A percentile compares a stretch with the other conserved stretches of the same genome.
Conservation (phyloP, 106 monocot genomes). For the Apostasia shenzhenica region DNA sequence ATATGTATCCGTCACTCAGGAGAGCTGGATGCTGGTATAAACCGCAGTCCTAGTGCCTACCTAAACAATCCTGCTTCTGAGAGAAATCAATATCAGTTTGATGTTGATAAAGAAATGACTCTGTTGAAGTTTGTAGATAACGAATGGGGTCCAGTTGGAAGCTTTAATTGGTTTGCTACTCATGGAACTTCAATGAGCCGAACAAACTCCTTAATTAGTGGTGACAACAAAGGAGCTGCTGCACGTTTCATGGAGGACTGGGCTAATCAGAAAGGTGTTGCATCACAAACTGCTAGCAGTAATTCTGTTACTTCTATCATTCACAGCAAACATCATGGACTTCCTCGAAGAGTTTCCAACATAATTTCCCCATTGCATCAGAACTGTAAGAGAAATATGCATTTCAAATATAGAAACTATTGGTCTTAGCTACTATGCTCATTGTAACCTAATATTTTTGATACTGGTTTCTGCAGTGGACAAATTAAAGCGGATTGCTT, state of each 20-base stretch:
- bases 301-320: slow-evolving; percentile 13
- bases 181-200: slow-evolving; percentile 97
- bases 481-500: slow-evolving; percentile 44
- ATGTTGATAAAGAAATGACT: slow-evolving; percentile 89
- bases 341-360: slow-evolving; percentile 50
- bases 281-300: slow-evolving; percentile 9
- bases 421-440: background rate
- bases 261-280: slow-evolving; percentile 43
- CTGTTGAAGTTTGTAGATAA: slow-evolving; percentile 86
- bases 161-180: slow-evolving; percentile 96
- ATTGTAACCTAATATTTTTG: background rate
- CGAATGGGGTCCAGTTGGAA: slow-evolving; percentile 70
- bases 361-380: slow-evolving; percentile 48
- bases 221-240: slow-evolving; percentile 97
- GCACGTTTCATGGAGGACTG: slow-evolving; percentile 95
- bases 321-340: slow-evolving; percentile 2
- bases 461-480: slow-evolving; percentile 30
- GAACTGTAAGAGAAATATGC: slow-evolving; percentile 22
- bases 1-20: no score
- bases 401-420: background rate
- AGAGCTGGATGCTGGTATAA: slow-evolving; percentile 85
- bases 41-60: slow-evolving; percentile 90
- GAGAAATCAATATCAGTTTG: slow-evolving; percentile 44
- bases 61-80: slow-evolving; percentile 77
- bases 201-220: slow-evolving; percentile 78